Base-by-base conservation (phyloP, 306 rosid species). In the Coriaria nepalensis region DNA sequence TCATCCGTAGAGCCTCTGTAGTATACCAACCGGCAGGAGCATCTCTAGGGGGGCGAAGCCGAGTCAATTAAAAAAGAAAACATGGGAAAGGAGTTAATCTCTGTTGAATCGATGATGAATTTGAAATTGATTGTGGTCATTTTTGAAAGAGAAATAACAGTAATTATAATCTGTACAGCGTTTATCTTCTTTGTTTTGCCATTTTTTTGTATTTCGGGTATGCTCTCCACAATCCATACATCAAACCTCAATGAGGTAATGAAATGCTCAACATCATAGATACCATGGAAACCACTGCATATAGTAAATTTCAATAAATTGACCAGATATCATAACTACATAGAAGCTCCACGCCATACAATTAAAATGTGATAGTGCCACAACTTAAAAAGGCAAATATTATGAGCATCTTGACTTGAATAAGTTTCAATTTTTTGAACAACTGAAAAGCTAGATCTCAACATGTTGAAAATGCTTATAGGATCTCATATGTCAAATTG, bases 221-320 rank as follows among this genome's bases (percentile, higher is more conserved):
- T 75, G 65, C 68, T 80, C 69, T 92, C 93, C 53, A 85, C 93
- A 41, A 85, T 85, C 53, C 65, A 71, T 35, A 90, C 85, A 45
- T 90, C 98, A 75, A 61, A 77, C 71, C 82, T 79, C 68, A 92
- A 57, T 2, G 87, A 60, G 50, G 9, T 66, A 74, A 92, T 75
- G 69, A 92, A 92, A 70, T 85, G 90, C 45, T 90, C 94, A 29
- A 90, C 98, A 65, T 90, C 98, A 59, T 90, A 90, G 73, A 90
- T 85, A 54, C 98, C 95, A 50, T 61, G 77, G 64, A 90, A 90
- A 63, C 98, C 98, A 40, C 98, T 90, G 74, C 69, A 66, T 29
- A 45, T 37, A 64, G 58, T 10, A 56, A 58, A 60, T 45, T 40
- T 10, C 6, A 44, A 14, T 5, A 5, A 20, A 20, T 20, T 3